Evolutionary conservation across 805 yeast species (phyloP), one percentile per base, ranked within the genome.

Genomic region (Metschnikowia chrysomelidarum): DNA sequence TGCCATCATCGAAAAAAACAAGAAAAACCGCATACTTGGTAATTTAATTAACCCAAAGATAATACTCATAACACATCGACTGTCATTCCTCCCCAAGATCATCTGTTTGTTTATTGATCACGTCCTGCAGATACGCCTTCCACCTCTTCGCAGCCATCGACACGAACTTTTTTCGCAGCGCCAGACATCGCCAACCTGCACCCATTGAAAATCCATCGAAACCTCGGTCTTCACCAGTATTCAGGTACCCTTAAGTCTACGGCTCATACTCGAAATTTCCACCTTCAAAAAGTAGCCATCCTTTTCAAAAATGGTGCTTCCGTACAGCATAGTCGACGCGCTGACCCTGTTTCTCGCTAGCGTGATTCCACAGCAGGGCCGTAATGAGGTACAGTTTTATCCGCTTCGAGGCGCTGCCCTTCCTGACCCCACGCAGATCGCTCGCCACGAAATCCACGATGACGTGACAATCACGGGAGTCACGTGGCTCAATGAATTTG

Each of bases 331-430:
- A 31, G 56, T 64, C 25, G 69, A 64, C 36, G 39, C 51, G 21
- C 41, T 56, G 7, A 60, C 62, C 16, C 30, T 51, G 6, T 62
- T 51, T 38, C 56, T 56, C 36, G 72, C 75, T 30, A 60, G 62
- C 31, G 49, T 65, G 12, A 57, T 67, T 4, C 60, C 71, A 19
- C 69, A 71, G 30, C 61, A 61, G 12, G 73, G 75, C 24, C 56
- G 71, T 36, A 69, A 62, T 33, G 76, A 74, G 52, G 60, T 75
- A 13, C 73, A 63, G 46, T 60, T 74, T 36, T 67, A 44, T 47
- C 67, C 49, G 8, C 33, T 45, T 17, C 7, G 21, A 12, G 23
- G 36, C 24, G 23, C 25, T 12, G 40, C 41, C 4, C 38, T 43
- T 13, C 38, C 48, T 19, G 38, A 44, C 6, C 46, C 43, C 15